Percentiles rank a stretch among this genome's conserved stretches.
Conservation (phyloP, 495 filamentous ascomycete species). For the Gamarada debralockiae region DNA sequence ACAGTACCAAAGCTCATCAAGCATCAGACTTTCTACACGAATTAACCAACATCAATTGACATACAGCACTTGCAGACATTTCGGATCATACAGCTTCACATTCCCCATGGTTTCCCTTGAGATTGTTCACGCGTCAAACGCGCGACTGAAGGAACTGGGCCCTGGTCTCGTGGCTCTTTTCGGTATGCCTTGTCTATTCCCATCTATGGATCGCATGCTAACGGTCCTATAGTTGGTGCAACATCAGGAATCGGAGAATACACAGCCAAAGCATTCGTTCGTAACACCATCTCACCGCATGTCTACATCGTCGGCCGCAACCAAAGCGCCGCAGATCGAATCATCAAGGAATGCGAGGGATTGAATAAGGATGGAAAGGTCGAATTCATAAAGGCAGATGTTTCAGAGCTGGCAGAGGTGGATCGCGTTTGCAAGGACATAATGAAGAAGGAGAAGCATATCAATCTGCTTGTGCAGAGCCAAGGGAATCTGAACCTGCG, state of each 20-base stretch:
- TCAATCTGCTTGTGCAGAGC: slow-evolving; percentile 29
- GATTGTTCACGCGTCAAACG: slow-evolving; percentile 36
- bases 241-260: slow-evolving; percentile 39
- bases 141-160: slow-evolving; percentile 36
- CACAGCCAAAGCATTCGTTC: slow-evolving; percentile 38
- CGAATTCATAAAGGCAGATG: slow-evolving; percentile 26
- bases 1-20: no score
- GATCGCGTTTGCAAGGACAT: slow-evolving; percentile 30
- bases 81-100: background rate
- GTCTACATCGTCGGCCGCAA: slow-evolving; percentile 42
- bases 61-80: background rate
- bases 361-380: slow-evolving; percentile 27
- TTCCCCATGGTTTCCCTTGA: slow-evolving; percentile 40
- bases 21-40: background rate
- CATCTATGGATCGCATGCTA: background rate
- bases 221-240: slow-evolving; percentile 31
- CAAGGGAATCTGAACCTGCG: slow-evolving; percentile 26
- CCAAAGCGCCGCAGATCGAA: slow-evolving; percentile 30
- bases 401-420: slow-evolving; percentile 25
- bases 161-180: slow-evolving; percentile 51
- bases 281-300: slow-evolving; percentile 28
- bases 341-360: slow-evolving; percentile 30
- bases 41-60: background rate
- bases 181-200: slow-evolving; percentile 28
- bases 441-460: slow-evolving; percentile 13